Conservation (phyloP, 192 early-diverging fungal species). For the Pecoramyces ruminantium region DNA sequence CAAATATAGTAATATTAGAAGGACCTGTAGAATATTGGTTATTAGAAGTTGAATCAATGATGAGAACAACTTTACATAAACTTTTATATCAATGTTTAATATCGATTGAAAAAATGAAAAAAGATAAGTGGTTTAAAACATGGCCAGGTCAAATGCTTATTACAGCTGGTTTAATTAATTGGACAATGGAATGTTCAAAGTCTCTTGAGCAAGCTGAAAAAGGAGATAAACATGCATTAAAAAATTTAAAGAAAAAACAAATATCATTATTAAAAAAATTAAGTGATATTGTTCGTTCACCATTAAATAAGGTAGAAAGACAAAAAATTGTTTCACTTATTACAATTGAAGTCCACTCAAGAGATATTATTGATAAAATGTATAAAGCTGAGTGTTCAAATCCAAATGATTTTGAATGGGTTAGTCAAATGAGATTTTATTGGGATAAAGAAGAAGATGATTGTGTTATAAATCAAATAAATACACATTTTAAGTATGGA, state of each 20-base stretch:
- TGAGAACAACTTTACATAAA: slow-evolving; percentile 28
- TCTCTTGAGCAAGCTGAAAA: slow-evolving; percentile 32
- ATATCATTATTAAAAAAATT: slow-evolving; percentile 33
- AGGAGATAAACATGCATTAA: slow-evolving; percentile 33
- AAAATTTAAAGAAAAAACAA: slow-evolving; percentile 37
- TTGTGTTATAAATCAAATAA: slow-evolving; percentile 42
- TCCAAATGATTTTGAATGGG: background rate
- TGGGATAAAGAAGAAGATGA: slow-evolving; percentile 37
- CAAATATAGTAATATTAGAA: slow-evolving; percentile 24
- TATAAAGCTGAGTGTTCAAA: background rate
- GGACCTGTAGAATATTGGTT: slow-evolving; percentile 37
- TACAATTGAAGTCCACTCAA: slow-evolving; percentile 41
- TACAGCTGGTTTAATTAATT: slow-evolving; percentile 29
- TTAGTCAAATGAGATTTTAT: background rate
- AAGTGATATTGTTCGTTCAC: slow-evolving; percentile 26
- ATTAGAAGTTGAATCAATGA: slow-evolving; percentile 26
- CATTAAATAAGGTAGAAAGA: slow-evolving; percentile 37
- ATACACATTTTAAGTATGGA: slow-evolving; percentile 24
- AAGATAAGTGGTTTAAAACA: slow-evolving; percentile 44
- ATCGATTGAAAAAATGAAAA: slow-evolving; percentile 32
- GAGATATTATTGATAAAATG: slow-evolving; percentile 12
- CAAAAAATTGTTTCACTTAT: slow-evolving; percentile 44
- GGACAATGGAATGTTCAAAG: slow-evolving; percentile 42
- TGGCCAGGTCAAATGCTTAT: slow-evolving; percentile 41
- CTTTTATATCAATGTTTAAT: slow-evolving; percentile 26